phyloP scores from a whole-genome alignment of 345 rosid genomes.

The Salix udensis region DNA sequence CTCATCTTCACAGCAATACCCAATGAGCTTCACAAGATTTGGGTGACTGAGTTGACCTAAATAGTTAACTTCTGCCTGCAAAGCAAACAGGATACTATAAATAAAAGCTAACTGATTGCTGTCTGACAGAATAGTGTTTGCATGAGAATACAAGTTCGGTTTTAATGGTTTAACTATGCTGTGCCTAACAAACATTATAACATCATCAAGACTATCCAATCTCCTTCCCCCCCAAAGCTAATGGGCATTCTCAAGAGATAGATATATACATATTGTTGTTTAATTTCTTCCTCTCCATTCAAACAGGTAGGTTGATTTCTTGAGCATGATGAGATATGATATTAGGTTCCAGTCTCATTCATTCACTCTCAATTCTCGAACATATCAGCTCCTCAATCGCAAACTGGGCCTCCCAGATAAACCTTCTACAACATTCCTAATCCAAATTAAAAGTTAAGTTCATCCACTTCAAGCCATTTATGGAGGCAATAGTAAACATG shows the following conservation, averaged over 20 bases:
- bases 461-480: neutral
- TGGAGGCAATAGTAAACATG: neutral
- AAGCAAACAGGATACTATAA: conserved; percentile 13
- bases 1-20: conserved; percentile 96
- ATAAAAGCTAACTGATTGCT: neutral
- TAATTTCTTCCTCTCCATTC: neutral
- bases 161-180: neutral
- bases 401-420: neutral
- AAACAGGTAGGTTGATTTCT: neutral
- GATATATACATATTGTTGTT: neutral
- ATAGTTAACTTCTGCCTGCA: conserved; percentile 93
- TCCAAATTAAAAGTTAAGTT: neutral
- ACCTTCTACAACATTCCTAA: neutral
- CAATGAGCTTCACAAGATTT: conserved; percentile 95
- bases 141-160: neutral
- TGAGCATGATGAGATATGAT: neutral
- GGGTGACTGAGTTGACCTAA: conserved; percentile 87
- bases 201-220: neutral
- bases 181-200: neutral
- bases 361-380: neutral
- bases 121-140: neutral
- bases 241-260: neutral
- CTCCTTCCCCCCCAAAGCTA: neutral
- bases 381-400: neutral
- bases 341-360: neutral